Evolutionary conservation across 306 rosid genomes (phyloP).

Genomic region (Geum urbanum): DNA sequence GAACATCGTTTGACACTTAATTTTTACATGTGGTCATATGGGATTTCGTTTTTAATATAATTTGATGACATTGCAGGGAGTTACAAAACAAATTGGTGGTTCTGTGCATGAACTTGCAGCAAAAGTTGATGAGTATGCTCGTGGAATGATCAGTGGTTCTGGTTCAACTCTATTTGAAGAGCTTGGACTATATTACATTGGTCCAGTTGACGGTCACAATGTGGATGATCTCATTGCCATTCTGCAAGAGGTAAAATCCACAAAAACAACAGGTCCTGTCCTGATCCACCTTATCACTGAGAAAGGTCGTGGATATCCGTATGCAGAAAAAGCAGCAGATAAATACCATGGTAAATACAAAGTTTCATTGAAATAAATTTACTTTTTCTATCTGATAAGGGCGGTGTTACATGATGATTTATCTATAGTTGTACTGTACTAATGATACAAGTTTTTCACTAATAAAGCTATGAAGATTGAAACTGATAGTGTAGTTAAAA

Average conservation of each 20-base stretch:
- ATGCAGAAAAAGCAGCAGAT: constrained; percentile 88
- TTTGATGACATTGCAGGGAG: constrained; percentile 53
- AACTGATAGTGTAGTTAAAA: constrained; percentile 1
- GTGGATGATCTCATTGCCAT: constrained; percentile 83
- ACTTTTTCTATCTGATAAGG: not conserved
- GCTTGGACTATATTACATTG: constrained; percentile 96
- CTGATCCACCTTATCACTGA: constrained; percentile 86
- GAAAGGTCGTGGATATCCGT: constrained; percentile 96
- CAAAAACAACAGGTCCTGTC: constrained; percentile 87
- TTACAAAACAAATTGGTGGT: constrained; percentile 89
- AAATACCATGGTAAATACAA: constrained; percentile 77
- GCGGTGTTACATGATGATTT: not conserved
- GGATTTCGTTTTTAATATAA: constrained; percentile 1
- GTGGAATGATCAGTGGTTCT: constrained; percentile 96
- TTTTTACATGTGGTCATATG: constrained; percentile 3
- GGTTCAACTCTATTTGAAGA: constrained; percentile 94
- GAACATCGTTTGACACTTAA: not conserved
- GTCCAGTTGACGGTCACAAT: constrained; percentile 98
- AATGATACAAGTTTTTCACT: not conserved
- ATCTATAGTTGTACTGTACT: not conserved
- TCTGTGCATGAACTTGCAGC: constrained; percentile 95
- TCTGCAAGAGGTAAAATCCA: constrained; percentile 80
- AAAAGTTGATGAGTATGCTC: constrained; percentile 97
- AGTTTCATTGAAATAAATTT: not conserved
- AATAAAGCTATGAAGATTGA: not conserved